Percentiles rank a stretch among this genome's conserved stretches.
phyloP scores from a whole-genome alignment of 2,329 filamentous ascomycete genomes.

The Trichoderma hamatum region DNA sequence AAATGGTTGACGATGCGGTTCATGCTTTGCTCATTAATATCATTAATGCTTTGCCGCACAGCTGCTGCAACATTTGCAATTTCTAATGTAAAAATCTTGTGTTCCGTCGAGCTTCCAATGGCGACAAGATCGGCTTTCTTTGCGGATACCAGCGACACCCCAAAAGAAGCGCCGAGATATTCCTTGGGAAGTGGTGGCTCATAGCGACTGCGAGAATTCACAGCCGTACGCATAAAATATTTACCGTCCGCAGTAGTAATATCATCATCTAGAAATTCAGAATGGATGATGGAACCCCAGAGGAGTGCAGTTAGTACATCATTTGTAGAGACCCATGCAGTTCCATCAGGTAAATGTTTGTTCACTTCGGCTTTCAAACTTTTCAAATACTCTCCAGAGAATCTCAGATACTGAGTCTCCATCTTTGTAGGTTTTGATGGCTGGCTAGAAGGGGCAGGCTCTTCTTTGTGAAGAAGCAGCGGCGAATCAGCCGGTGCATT shows the following conservation, averaged over 20 bases:
- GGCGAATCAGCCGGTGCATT: background rate
- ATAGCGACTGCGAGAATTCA: slow-evolving; percentile 17
- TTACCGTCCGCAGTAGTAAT: background rate
- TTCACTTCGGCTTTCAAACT: background rate
- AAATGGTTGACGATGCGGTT: slow-evolving; percentile 1
- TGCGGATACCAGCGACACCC: slow-evolving; percentile 6
- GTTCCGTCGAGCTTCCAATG: background rate
- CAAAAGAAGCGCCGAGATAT: slow-evolving; percentile 17
- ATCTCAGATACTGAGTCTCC: background rate
- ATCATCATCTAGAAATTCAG: background rate
- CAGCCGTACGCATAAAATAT: background rate
- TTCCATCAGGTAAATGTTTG: background rate
- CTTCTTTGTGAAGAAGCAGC: slow-evolving; percentile 9
- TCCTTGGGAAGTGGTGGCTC: background rate
- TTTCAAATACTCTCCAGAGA: slow-evolving; percentile 2
- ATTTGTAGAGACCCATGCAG: slow-evolving; percentile 16
- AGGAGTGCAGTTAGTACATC: slow-evolving; percentile 16
- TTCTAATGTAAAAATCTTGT: background rate
- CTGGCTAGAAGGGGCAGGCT: background rate
- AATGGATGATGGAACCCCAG: background rate
- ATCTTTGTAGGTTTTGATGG: background rate
- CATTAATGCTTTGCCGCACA: slow-evolving; percentile 4
- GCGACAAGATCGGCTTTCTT: slow-evolving; percentile 8
- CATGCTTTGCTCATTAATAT: background rate
- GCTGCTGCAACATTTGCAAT: slow-evolving; percentile 7